These are phyloP conservation scores for Neofusicoccum laricinum DNA, from an alignment of 2,329 filamentous ascomycete species.

Conservation along the genomic window DNA sequence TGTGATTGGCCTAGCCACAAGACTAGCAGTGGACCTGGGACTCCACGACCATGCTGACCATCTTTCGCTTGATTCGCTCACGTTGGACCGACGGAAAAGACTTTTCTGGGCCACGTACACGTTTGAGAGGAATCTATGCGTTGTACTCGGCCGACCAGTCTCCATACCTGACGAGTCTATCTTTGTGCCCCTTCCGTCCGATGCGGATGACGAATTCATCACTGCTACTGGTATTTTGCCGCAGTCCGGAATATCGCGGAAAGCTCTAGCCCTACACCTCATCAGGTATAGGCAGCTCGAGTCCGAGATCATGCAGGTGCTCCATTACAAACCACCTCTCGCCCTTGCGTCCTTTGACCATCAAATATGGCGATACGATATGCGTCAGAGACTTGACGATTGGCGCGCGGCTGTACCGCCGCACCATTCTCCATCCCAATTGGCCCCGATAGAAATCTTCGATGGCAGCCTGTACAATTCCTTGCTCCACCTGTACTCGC, in stretches of 20 bases:
- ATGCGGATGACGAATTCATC: neutral
- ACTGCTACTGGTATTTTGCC: neutral
- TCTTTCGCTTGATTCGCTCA: neutral
- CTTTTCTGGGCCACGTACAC: neutral
- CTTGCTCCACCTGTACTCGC: neutral
- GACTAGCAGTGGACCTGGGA: neutral
- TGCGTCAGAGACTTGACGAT: neutral
- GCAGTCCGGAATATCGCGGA: neutral
- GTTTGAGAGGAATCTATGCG: neutral
- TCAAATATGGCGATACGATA: neutral
- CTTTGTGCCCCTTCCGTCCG: neutral
- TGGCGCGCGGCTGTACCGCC: neutral
- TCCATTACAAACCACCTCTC: neutral
- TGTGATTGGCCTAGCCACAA: neutral
- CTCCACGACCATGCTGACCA: neutral
- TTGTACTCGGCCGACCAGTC: neutral
- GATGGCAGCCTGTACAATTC: neutral
- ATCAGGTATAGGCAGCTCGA: neutral
- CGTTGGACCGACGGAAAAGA: neutral
- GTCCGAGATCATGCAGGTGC: neutral
- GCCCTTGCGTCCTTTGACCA: neutral
- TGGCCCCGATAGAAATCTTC: neutral
- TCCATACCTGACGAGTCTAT: neutral
- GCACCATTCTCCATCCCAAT: neutral
- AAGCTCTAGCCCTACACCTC: neutral